A percentile compares a stretch with the other conserved stretches of the same genome.
Evolutionary conservation across 208 protist species (phyloP).

Genomic region (Leishmania arabica): DNA sequence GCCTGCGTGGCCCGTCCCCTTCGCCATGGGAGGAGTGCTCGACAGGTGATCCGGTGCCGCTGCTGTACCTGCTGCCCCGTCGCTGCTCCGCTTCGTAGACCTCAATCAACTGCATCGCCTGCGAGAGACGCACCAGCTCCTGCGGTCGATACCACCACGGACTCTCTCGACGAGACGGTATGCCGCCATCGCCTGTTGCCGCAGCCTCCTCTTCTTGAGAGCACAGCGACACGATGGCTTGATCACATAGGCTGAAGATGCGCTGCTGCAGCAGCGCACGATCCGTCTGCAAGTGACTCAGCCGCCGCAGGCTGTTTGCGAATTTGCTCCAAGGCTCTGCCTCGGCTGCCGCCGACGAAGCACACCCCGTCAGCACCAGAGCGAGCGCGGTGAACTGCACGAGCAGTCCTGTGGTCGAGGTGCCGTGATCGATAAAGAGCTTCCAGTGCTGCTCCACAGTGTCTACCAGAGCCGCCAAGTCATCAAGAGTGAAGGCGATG

Average conservation of each 20-base stretch:
- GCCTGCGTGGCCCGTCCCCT: not conserved
- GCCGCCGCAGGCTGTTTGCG: constrained; percentile 22
- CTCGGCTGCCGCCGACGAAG: constrained; percentile 14
- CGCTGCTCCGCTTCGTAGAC: constrained; percentile 14
- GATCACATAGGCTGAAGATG: constrained; percentile 19
- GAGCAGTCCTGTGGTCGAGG: constrained; percentile 40
- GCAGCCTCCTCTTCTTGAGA: not conserved
- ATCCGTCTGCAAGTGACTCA: constrained; percentile 35
- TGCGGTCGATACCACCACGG: constrained; percentile 34
- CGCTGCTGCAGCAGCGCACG: constrained; percentile 30
- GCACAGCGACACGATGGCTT: constrained; percentile 17
- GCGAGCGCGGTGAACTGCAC: constrained; percentile 55
- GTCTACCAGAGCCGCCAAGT: constrained; percentile 45
- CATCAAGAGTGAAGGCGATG: constrained; percentile 34
- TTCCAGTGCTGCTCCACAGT: constrained; percentile 44
- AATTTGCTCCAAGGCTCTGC: constrained; percentile 15
- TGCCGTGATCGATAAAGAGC: constrained; percentile 30
- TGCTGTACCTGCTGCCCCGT: not conserved
- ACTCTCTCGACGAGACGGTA: not conserved
- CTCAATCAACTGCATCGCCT: constrained; percentile 16
- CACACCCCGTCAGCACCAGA: constrained; percentile 26
- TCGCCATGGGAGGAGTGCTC: constrained; percentile 1
- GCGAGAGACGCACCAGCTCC: constrained; percentile 35
- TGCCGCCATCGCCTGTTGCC: not conserved
- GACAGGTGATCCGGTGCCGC: not conserved